phyloP scores from a whole-genome alignment of 345 rosid genomes.

The Euphorbia tirucalli region DNA sequence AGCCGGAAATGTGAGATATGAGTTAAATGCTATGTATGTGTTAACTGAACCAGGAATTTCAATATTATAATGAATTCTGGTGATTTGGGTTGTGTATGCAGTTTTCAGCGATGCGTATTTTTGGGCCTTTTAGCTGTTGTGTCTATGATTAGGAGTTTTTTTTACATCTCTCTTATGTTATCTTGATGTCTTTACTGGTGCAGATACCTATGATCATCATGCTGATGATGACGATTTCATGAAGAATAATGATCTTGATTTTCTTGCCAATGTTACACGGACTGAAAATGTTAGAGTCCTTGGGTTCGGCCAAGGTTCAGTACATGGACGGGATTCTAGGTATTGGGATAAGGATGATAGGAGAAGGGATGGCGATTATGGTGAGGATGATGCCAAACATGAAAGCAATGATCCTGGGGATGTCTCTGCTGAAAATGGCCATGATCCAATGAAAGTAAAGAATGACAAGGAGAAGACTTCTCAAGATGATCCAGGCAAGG shows the following conservation, averaged over 20 bases:
- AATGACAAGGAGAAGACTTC: constrained; percentile 32
- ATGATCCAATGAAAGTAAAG: constrained; percentile 20
- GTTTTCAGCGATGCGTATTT: background rate
- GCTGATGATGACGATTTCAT: constrained; percentile 40
- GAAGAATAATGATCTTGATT: constrained; percentile 53
- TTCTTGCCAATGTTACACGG: constrained; percentile 81
- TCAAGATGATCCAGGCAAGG: constrained; percentile 26
- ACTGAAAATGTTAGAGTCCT: constrained; percentile 49
- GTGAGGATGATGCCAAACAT: constrained; percentile 55
- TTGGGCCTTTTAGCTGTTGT: background rate
- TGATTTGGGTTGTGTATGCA: background rate
- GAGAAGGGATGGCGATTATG: constrained; percentile 84
- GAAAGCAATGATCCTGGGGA: constrained; percentile 18
- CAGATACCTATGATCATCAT: constrained; percentile 37
- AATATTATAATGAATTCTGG: background rate
- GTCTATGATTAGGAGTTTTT: background rate
- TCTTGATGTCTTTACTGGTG: constrained; percentile 21
- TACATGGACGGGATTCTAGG: constrained; percentile 83
- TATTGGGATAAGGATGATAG: constrained; percentile 96
- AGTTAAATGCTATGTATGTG: background rate
- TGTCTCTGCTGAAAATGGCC: constrained; percentile 32
- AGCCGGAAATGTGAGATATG: background rate
- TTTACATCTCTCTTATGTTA: background rate
- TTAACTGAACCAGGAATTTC: background rate
- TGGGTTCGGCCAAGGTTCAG: constrained; percentile 70